Conservation (phyloP, 768 basidiomycete species). For the Russula foetens region DNA sequence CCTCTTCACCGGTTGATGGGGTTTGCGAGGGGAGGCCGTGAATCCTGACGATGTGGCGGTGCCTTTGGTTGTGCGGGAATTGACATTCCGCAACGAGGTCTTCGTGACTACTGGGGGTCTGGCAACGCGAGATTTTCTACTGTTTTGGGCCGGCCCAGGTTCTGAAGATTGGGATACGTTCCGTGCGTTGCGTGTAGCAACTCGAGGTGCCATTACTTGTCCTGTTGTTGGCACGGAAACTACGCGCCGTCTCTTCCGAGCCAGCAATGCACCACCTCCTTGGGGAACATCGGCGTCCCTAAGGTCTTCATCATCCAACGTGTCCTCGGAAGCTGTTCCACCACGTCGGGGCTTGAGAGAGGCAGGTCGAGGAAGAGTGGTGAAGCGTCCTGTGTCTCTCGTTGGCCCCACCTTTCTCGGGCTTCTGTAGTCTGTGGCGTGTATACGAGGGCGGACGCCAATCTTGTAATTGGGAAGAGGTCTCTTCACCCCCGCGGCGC, state of each 20-base stretch:
- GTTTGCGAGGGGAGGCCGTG: neutral
- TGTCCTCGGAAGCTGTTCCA: conserved; percentile 16
- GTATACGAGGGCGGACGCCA: conserved; percentile 9
- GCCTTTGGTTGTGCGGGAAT: conserved; percentile 5
- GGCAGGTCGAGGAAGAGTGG: conserved; percentile 1
- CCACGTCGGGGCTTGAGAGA: conserved; percentile 4
- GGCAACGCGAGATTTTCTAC: neutral
- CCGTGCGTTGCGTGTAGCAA: neutral
- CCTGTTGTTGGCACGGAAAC: neutral
- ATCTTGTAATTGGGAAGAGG: conserved; percentile 18
- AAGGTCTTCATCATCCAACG: conserved; percentile 13
- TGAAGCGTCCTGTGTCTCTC: conserved; percentile 4
- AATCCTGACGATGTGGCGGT: neutral
- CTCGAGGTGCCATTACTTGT: neutral
- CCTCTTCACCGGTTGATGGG: conserved; percentile 2
- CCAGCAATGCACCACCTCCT: neutral
- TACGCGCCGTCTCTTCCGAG: conserved; percentile 17
- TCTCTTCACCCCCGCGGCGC: conserved; percentile 25
- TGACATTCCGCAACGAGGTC: conserved; percentile 7
- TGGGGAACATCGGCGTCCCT: neutral
- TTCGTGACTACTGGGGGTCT: conserved; percentile 8
- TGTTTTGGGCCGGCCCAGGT: neutral
- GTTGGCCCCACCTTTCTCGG: neutral
- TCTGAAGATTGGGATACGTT: neutral
- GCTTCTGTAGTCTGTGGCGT: neutral